Base-by-base conservation (phyloP, 805 yeast species). In the Saturnispora hagleri region DNA sequence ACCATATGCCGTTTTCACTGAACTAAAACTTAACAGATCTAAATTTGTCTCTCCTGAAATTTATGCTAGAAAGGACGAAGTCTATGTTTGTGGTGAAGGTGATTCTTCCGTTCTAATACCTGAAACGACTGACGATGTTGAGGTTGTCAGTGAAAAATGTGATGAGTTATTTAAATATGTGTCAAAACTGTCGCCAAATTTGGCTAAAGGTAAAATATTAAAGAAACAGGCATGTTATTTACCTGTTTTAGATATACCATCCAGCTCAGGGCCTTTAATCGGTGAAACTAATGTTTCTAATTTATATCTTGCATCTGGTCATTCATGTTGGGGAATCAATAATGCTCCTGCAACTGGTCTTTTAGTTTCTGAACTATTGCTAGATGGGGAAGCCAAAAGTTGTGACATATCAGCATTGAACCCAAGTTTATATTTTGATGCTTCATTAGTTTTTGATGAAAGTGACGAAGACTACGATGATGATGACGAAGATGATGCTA, bases 261-360 rank as follows among this genome's bases (percentile, higher is more conserved):
- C 95, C 4, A 80, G 88, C 40, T 80, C 91, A 2, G 99, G 99
- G 5, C 99, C 99, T 0, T 72, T 93, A 50, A 83, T 91, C 59
- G 99, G 99, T 45, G 91, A 87, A 60, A 91, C 98, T 0, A 89
- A 89, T 61, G 95, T 90, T 7, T 80, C 77, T 22, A 82, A 83
- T 54, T 71, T 91, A 55, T 86, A 72, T 60, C 67, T 91, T 51
- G 96, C 97, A 2, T 80, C 91, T 15, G 99, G 98, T 0, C 99
- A 91, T 68, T 86, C 96, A 15, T 93, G 98, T 69, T 91, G 99
- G 99, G 99, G 99, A 22, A 93, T 91, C 56, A 93, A 91, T 70
- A 91, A 93, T 67, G 97, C 97, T 0, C 97, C 97, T 1, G 97
- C 86, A 4, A 90, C 97, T 0, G 99, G 99, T n/a, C 81, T 88